Evolutionary conservation across 192 early-diverging fungal species (phyloP).

Genomic region (Umbelopsis sp.): DNA sequence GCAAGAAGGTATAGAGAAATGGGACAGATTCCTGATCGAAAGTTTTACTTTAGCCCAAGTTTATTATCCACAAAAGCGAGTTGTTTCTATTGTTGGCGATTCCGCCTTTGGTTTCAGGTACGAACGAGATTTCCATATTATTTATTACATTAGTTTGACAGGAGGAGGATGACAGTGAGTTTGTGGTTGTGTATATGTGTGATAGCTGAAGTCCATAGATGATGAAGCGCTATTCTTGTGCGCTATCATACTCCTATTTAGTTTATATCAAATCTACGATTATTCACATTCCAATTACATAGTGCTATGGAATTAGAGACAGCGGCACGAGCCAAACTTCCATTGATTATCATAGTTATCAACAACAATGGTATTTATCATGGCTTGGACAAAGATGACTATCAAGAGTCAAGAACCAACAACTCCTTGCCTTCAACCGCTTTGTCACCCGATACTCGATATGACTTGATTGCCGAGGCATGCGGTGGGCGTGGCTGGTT

Average conservation of each 20-base stretch:
- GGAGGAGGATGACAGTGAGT: too few species aligned
- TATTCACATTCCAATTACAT: not conserved
- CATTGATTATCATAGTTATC: constrained; percentile 73
- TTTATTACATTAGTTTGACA: too few species aligned
- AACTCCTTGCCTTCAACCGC: constrained; percentile 62
- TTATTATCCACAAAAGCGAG: constrained; percentile 49
- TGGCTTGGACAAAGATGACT: constrained; percentile 59
- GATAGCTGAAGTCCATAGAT: not conserved
- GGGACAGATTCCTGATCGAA: not conserved
- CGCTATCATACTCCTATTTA: too few species aligned
- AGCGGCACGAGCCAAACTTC: constrained; percentile 58
- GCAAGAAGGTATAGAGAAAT: too few species aligned
- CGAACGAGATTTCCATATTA: too few species aligned
- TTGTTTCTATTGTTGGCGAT: constrained; percentile 74
- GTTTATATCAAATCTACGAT: not conserved
- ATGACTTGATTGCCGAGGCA: constrained; percentile 69
- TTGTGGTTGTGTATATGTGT: not conserved
- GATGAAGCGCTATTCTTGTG: not conserved
- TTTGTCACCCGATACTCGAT: constrained; percentile 63
- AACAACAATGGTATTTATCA: constrained; percentile 81
- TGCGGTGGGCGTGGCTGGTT: constrained; percentile 63
- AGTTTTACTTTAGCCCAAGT: constrained; percentile 46
- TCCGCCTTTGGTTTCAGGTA: constrained; percentile 79
- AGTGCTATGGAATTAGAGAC: constrained; percentile 80
- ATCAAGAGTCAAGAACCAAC: constrained; percentile 33